Evolutionary conservation across 176 grass and related monocot genomes (phyloP), one percentile per base, ranked within the genome.

Genomic region (Cenchrus fungigraminus): DNA sequence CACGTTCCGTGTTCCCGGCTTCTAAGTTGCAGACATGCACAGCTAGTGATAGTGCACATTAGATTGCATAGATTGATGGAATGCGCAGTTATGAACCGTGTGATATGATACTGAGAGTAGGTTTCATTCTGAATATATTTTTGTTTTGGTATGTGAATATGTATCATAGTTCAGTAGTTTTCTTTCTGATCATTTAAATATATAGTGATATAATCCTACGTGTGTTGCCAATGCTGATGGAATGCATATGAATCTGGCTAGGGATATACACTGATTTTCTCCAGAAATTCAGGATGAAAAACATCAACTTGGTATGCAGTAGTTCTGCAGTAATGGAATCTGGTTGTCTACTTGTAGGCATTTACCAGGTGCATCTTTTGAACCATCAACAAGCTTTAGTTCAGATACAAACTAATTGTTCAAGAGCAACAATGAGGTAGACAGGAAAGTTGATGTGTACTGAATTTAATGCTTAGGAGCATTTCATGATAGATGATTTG

Each of bases 41-140:
- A 25, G 25, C 0, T 45, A 14, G 9, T 51, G 3, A 1, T 74
- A 52, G 71, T 13, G 15, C 71, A 47, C 45, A 7, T 65, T 53
- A 80, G 28, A 56, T 75, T 66, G 5, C 52, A 8, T 76, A 75
- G 29, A 29, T 62, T 62, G 28, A 83, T 83, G 68, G 57, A 60
- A 42, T 70, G 9, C 17, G 7, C 55, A 17, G 29, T 28, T 28
- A 42, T 63, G 57, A 31, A 66, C 46, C 46, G 43, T 70, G 17
- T 70, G 65, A 57, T 71, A 58, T 45, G 52, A 80, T 76, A 17
- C 14, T 65, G 42, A 63, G 19, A 29, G 19, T 50, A 86, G 76
- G 9, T 65, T 32, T 76, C 61, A 52, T 55, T 12, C 58, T 65
- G 16, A 89, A 49, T 49, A 44, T 46, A 78, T 56, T 31, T 44